These are phyloP conservation scores for Beauveria australis DNA, from an alignment of 2,329 filamentous ascomycete genomes.

Conservation along the genomic window DNA sequence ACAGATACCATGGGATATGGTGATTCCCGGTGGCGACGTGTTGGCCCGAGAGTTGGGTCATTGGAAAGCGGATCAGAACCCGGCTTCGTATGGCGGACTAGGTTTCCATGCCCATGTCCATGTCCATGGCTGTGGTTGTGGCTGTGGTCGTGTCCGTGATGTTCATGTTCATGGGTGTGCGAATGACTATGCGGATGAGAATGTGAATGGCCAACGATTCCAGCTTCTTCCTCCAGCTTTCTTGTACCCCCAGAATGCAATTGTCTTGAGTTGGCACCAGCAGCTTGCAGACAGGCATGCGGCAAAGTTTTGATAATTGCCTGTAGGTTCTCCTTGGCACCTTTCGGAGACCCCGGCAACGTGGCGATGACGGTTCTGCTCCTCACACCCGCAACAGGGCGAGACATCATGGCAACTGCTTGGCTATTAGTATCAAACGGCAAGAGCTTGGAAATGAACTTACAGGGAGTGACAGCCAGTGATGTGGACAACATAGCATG, in stretches of 20 bases:
- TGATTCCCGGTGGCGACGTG: conserved; percentile 70
- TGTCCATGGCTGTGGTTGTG: conserved; percentile 36
- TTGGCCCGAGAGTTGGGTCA: conserved; percentile 52
- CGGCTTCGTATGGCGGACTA: conserved; percentile 65
- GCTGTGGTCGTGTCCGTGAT: conserved; percentile 18
- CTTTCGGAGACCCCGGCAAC: conserved; percentile 89
- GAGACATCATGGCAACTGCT: conserved; percentile 89
- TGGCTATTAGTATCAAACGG: conserved; percentile 17
- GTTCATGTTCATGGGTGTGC: conserved; percentile 24
- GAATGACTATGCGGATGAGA: conserved; percentile 18
- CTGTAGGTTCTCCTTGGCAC: conserved; percentile 86
- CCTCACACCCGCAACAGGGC: conserved; percentile 82
- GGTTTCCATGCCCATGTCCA: conserved; percentile 52
- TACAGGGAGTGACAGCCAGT: conserved; percentile 80
- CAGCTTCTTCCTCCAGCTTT: conserved; percentile 78
- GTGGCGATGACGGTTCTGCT: conserved; percentile 79
- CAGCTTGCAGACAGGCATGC: conserved; percentile 87
- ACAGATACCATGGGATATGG: conserved; percentile 91
- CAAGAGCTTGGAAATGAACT: conserved; percentile 26
- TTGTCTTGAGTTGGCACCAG: conserved; percentile 70
- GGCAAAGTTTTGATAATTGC: conserved; percentile 83
- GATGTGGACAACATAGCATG: conserved; percentile 90
- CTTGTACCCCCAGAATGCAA: conserved; percentile 75
- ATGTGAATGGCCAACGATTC: conserved; percentile 35
- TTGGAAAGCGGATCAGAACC: conserved; percentile 50